Base-by-base conservation (phyloP, 176 grass and related monocot genomes). In the Carex kokanica region DNA sequence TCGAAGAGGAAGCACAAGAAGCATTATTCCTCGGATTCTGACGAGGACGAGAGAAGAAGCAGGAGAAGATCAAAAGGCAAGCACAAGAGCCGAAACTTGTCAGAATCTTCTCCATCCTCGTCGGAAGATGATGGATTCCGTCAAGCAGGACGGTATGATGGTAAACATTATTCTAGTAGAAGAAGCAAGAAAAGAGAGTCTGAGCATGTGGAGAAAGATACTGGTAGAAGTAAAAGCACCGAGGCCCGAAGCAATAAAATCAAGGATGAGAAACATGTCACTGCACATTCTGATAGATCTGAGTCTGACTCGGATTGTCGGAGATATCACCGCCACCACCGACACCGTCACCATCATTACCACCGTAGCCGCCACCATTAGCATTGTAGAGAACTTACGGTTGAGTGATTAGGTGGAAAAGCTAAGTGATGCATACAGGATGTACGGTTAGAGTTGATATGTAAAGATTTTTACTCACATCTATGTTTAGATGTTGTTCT, bases 1-100 rank as follows among this genome's bases (percentile, higher is more conserved):
- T 89, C 91, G 55, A 86, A 83, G 78, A 85, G 84, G 83, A 93
- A 86, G 73, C 91, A 80, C 79, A 90, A 79, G 88, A 93, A 88
- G 87, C 78, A 79, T 62, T 85, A 90, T 49, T 87, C 61, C 83
- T 93, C 84, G 60, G 88, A 86, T 65, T 56, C 41, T 80, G 91
- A 87, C 7, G 27, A 78, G 47, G 81, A 84, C 80, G 82, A 57
- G 83, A 62, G 68, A 74, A 93, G 86, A 80, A 58, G 43, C 65
- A 87, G 79, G 68, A 60, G 86, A 43, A 89, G 57, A 65, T 87
- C 84, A n/a, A 90, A 83, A 70, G 58, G 60, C 83, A 82, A 25
- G 56, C 84, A 91, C 84, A 87, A 82, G 84, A 87, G 79, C 54
- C 83, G 79, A 78, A 81, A 83, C 43, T 31, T 34, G 57, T 64